A percentile compares a stretch with the other conserved stretches of the same genome.
These are phyloP conservation scores for Penicillium argentinense DNA, from an alignment of 495 filamentous ascomycete genomes.

Conservation along the genomic window DNA sequence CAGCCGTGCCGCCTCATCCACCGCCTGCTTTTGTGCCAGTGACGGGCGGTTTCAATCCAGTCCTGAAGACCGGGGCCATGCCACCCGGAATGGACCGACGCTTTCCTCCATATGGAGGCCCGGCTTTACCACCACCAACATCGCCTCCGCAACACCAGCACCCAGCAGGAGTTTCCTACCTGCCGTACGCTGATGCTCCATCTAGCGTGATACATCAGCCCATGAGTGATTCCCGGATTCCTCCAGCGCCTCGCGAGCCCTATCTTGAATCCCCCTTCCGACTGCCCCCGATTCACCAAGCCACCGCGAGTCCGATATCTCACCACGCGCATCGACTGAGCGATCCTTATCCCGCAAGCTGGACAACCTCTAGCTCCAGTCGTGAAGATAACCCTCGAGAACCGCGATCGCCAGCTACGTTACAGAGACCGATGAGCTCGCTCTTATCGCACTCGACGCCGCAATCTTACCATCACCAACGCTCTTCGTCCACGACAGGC, in stretches of 20 bases:
- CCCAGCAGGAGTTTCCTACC: slow-evolving; percentile 23
- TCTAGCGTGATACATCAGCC: slow-evolving; percentile 26
- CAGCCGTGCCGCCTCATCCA: slow-evolving; percentile 22
- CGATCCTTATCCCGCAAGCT: slow-evolving; percentile 38
- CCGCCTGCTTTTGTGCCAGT: slow-evolving; percentile 31
- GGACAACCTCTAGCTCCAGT: slow-evolving; percentile 20
- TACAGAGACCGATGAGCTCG: slow-evolving; percentile 27
- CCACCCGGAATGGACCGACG: slow-evolving; percentile 32
- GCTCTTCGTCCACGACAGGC: slow-evolving; percentile 23
- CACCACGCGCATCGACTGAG: slow-evolving; percentile 39
- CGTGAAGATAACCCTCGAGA: slow-evolving; percentile 29
- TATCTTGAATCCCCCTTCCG: slow-evolving; percentile 41
- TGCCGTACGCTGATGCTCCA: slow-evolving; percentile 30
- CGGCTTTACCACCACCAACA: slow-evolving; percentile 30
- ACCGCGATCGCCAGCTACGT: slow-evolving; percentile 12
- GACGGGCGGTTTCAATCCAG: slow-evolving; percentile 31
- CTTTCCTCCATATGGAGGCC: slow-evolving; percentile 28
- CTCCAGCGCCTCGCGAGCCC: slow-evolving; percentile 31
- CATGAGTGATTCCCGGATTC: slow-evolving; percentile 26
- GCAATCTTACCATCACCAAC: slow-evolving; percentile 18
- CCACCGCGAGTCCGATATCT: slow-evolving; percentile 25
- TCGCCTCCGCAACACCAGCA: slow-evolving; percentile 42
- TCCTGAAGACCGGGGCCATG: slow-evolving; percentile 24
- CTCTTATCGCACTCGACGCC: slow-evolving; percentile 27
- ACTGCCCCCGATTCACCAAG: slow-evolving; percentile 44